Evolutionary conservation across 2,329 filamentous ascomycete species (phyloP).

Genomic region (Xylariaceae sp.): DNA sequence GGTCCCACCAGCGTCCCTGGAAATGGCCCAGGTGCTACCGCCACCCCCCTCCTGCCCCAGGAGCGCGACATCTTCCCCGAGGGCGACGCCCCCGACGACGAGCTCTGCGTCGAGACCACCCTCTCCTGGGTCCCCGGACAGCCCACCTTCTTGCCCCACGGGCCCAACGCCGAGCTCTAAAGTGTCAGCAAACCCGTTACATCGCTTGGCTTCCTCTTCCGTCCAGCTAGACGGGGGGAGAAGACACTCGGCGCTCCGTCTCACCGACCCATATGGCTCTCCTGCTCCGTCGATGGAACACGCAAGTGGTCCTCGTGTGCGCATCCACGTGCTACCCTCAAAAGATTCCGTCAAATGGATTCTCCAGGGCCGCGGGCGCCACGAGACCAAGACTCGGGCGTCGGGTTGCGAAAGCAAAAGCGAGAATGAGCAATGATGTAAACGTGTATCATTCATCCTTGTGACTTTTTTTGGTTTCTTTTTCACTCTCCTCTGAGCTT

Average conservation of each 20-base stretch:
- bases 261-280: too few relatives aligned
- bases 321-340: too few relatives aligned
- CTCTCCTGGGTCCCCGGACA: constrained; percentile 12
- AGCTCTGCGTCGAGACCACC: constrained; percentile 10
- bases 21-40: neutral
- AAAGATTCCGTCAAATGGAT: too few relatives aligned
- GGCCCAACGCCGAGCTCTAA: constrained; percentile 14
- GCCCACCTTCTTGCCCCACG: constrained; percentile 15
- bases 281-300: too few relatives aligned
- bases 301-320: too few relatives aligned
- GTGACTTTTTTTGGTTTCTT: neutral
- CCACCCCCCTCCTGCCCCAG: constrained; percentile 1
- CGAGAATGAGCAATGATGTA: constrained; percentile 11
- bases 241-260: too few relatives aligned
- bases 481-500: neutral
- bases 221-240: too few relatives aligned
- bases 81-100: constrained; percentile 10
- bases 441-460: constrained; percentile 4
- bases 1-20: neutral
- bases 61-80: constrained; percentile 6
- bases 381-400: too few relatives aligned
- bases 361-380: too few relatives aligned
- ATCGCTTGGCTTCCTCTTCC: too few relatives aligned
- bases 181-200: too few relatives aligned
- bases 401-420: neutral